Base-by-base conservation (phyloP, 1,139 yeast species). In the Hanseniaspora sp. region DNA sequence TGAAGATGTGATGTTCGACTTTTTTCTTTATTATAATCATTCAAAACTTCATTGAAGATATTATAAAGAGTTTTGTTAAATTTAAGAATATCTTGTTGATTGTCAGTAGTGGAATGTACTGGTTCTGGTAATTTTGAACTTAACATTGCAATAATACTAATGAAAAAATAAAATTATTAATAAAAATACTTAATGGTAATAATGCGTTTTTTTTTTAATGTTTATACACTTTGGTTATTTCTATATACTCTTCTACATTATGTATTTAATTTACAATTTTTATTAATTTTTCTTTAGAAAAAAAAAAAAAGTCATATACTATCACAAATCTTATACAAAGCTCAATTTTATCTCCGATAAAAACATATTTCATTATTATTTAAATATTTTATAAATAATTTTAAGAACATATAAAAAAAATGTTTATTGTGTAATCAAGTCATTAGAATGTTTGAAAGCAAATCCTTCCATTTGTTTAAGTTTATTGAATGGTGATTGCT, bases 401-500 rank as follows among this genome's bases (percentile, higher is more conserved):
- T n/a, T n/a, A n/a, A n/a, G n/a, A n/a, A n/a, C n/a, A n/a, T n/a
- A n/a, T n/a, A 23, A 23, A 23, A 18, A 34, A 11, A 13, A 13
- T 33, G 15, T 12, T 48, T 33, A 48, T 4, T 41, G 46, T 8
- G 34, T 34, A 15, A 48, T 34, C 28, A 48, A 29, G 23, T 37
- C 45, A 7, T 45, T 54, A 42, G 65, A 63, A 29, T 64, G 63
- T 33, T 64, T 59, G 52, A 67, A 67, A 6, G 65, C 67, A 48
- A 63, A 58, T 34, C 70, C 70, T 58, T 67, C 70, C 53, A 64
- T 67, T 18, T 62, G 61, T 41, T 35, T 46, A 17, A 46, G 35
- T 17, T 42, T 46, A 6, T 38, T 34, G 6, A 46, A 45, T 23
- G 48, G 48, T 8, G 34, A 42, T 3, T 33, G 29, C 13, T 33